Evolutionary conservation across 768 basidiomycete genomes (phyloP), one percentile per base, ranked within the genome.

Genomic region (Trametopsis cervina): DNA sequence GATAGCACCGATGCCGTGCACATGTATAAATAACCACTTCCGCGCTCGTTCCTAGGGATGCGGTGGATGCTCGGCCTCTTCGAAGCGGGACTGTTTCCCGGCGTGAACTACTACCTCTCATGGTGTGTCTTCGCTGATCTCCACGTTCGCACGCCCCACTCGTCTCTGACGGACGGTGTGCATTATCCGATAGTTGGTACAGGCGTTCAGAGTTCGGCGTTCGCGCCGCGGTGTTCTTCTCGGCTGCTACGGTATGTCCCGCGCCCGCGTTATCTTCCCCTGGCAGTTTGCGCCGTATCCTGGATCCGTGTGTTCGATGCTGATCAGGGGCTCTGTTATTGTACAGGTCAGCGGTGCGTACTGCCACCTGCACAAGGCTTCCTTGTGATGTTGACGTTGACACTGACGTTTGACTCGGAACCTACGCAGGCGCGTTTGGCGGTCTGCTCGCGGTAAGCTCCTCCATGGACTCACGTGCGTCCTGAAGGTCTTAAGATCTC

Each of bases 351-450:
- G 51, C 46, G 51, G 51, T 52, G 40, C 38, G 51, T 52, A 17
- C 17, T 7, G n/a, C n/a, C n/a, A n/a, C n/a, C n/a, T n/a, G n/a
- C n/a, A n/a, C n/a, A n/a, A n/a, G n/a, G n/a, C n/a, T n/a, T n/a
- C n/a, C n/a, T n/a, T n/a, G n/a, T n/a, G n/a, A n/a, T n/a, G n/a
- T n/a, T n/a, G n/a, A n/a, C n/a, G n/a, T n/a, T n/a, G n/a, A n/a
- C n/a, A n/a, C n/a, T n/a, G n/a, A n/a, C n/a, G n/a, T n/a, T n/a
- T n/a, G n/a, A n/a, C n/a, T n/a, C n/a, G n/a, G n/a, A n/a, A n/a
- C n/a, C n/a, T n/a, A 11, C n/a, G 81, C 85, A 2, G 89, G 88
- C n/a, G 86, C 87, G 18, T 89, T 89, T 54, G 84, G 84, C 45
- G 85, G 85, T 42, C 67, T 87, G 17, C 76, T 88, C 41, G 83